Conservation (phyloP, 345 rosid species). For the Limnanthes douglasii region DNA sequence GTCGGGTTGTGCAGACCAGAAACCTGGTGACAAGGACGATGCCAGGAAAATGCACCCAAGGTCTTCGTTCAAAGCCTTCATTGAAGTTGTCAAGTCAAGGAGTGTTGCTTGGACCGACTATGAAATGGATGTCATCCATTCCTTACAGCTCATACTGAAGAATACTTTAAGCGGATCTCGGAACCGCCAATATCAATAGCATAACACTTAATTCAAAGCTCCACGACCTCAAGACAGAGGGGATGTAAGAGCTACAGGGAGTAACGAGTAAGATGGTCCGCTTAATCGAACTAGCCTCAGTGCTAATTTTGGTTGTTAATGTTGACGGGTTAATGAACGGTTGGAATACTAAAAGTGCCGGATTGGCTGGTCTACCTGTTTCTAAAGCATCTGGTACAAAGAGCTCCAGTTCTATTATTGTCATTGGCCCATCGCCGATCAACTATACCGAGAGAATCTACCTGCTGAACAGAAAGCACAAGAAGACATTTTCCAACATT, state of each 20-base stretch:
- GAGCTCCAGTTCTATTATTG: too few relatives aligned
- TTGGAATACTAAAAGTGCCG: conserved; percentile 87
- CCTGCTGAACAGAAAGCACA: too few relatives aligned
- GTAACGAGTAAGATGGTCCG: conserved; percentile 96
- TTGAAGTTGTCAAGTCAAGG: conserved; percentile 73
- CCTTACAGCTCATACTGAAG: conserved; percentile 85
- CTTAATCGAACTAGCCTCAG: conserved; percentile 79
- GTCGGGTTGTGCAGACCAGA: conserved; percentile 97
- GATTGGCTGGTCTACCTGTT: conserved; percentile 69
- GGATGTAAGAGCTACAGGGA: conserved; percentile 80
- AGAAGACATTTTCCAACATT: too few relatives aligned
- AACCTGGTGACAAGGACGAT: conserved; percentile 63
- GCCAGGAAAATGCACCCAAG: conserved; percentile 89
- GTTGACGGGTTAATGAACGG: conserved; percentile 81
- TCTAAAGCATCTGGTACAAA: too few relatives aligned
- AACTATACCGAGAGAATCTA: too few relatives aligned
- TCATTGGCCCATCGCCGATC: too few relatives aligned
- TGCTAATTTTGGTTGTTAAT: conserved; percentile 84
- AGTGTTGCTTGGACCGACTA: conserved; percentile 92
- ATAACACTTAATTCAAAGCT: conserved; percentile 44
- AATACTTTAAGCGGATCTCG: conserved; percentile 58
- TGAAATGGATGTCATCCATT: conserved; percentile 97
- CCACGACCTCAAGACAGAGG: conserved; percentile 63
- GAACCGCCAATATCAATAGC: conserved; percentile 24
- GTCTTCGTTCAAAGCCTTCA: conserved; percentile 91